phyloP scores from a whole-genome alignment of 2,329 filamentous ascomycete genomes.

The Trichoderma koningiopsis region DNA sequence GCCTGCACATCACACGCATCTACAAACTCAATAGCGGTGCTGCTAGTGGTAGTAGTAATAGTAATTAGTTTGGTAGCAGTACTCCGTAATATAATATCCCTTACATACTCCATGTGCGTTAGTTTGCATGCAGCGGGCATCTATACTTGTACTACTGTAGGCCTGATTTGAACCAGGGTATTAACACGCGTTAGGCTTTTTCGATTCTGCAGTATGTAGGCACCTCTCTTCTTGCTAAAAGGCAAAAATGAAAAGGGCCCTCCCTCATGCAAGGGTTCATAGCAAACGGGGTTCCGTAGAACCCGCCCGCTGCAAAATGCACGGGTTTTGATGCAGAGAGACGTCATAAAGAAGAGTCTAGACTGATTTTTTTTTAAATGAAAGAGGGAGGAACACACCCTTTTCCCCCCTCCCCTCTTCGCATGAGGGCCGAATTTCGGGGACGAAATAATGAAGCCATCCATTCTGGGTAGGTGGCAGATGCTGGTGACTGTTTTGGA shows the following conservation, averaged over 20 bases:
- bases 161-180: not conserved
- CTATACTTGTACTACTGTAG: not conserved
- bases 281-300: not conserved
- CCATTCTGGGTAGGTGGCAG: not conserved
- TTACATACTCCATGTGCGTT: not conserved
- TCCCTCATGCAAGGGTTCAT: not conserved
- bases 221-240: not conserved
- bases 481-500: not conserved
- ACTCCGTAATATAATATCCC: not conserved
- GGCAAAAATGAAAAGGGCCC: not conserved
- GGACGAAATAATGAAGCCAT: not conserved
- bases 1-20: not conserved
- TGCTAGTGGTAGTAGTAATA: not conserved
- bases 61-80: not conserved
- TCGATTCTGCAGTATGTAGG: not conserved
- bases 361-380: not conserved
- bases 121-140: not conserved
- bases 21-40: not conserved
- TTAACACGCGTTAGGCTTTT: not conserved
- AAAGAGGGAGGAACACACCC: not conserved
- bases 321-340: not conserved
- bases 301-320: not conserved
- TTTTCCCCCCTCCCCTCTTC: not conserved
- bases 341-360: conserved; percentile 9
- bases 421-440: not conserved